Conservation (phyloP, 2,329 filamentous ascomycete genomes). For the Penicillium sp. region DNA sequence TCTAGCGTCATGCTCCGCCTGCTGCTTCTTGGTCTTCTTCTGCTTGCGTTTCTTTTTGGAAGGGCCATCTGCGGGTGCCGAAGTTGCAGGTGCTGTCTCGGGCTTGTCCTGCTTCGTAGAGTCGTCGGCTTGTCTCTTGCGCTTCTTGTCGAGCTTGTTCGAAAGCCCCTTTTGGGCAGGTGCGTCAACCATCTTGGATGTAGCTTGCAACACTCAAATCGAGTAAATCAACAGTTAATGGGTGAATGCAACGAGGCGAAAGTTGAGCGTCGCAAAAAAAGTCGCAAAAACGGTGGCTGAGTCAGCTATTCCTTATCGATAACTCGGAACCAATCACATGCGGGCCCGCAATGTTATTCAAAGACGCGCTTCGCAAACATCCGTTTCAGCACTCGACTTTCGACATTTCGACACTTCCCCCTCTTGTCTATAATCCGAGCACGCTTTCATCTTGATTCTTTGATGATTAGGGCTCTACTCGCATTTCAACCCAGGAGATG, state of each 20-base stretch:
- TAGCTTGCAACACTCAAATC: not conserved
- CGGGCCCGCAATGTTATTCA: slow-evolving; percentile 18
- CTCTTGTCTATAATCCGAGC: not conserved
- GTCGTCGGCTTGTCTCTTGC: slow-evolving; percentile 39
- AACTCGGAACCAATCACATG: slow-evolving; percentile 24
- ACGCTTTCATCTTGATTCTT: too few relatives aligned
- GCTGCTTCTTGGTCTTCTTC: slow-evolving; percentile 25
- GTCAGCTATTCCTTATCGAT: slow-evolving; percentile 35
- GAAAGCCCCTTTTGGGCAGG: slow-evolving; percentile 28
- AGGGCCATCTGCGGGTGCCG: slow-evolving; percentile 24
- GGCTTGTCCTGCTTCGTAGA: slow-evolving; percentile 27
- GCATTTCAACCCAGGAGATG: slow-evolving; percentile 16
- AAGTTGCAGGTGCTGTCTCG: slow-evolving; percentile 16
- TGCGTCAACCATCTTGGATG: slow-evolving; percentile 22
- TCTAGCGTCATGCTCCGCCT: slow-evolving; percentile 28
- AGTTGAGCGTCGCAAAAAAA: slow-evolving; percentile 16
- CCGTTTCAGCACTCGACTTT: not conserved
- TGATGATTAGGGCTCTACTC: not conserved
- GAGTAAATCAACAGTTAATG: slow-evolving; percentile 1
- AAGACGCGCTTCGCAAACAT: slow-evolving; percentile 17
- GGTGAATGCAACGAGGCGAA: slow-evolving; percentile 1
- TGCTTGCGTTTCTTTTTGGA: slow-evolving; percentile 37
- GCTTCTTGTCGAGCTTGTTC: slow-evolving; percentile 40
- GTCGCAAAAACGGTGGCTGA: slow-evolving; percentile 21
- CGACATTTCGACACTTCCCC: not conserved